Evolutionary conservation across 305 asterid genomes (phyloP).

Genomic region (Fraxinus sp.): DNA sequence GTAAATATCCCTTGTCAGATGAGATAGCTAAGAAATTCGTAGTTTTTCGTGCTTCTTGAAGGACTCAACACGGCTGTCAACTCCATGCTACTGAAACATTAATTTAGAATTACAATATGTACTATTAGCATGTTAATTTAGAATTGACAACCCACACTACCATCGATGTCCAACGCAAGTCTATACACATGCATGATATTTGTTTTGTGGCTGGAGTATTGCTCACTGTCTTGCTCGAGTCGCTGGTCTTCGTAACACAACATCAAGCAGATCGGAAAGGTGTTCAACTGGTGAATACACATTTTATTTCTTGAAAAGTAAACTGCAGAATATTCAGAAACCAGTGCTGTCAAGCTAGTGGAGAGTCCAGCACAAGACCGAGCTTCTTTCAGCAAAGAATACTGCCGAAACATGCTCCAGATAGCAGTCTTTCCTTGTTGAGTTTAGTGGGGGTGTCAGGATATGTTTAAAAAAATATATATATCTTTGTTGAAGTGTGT

Average conservation of each 20-base stretch:
- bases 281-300: conserved; percentile 17
- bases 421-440: conserved; percentile 34
- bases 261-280: conserved; percentile 11
- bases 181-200: background rate
- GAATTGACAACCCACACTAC: background rate
- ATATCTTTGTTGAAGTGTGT: conserved; percentile 39
- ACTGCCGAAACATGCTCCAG: conserved; percentile 22
- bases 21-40: background rate
- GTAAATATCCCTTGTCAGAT: background rate
- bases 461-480: conserved; percentile 39
- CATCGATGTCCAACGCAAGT: background rate
- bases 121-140: background rate
- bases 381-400: conserved; percentile 26
- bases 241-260: background rate
- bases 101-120: background rate
- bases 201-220: conserved; percentile 8
- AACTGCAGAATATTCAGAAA: conserved; percentile 16
- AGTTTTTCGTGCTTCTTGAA: background rate
- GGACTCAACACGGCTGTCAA: background rate
- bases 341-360: conserved; percentile 23
- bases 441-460: conserved; percentile 47
- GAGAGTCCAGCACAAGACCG: conserved; percentile 17
- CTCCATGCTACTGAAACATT: background rate
- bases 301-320: conserved; percentile 3
- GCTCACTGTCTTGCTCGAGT: conserved; percentile 1